Conservation (phyloP, 148 eudicot genomes). For the Tetragonia tetragonoides region DNA sequence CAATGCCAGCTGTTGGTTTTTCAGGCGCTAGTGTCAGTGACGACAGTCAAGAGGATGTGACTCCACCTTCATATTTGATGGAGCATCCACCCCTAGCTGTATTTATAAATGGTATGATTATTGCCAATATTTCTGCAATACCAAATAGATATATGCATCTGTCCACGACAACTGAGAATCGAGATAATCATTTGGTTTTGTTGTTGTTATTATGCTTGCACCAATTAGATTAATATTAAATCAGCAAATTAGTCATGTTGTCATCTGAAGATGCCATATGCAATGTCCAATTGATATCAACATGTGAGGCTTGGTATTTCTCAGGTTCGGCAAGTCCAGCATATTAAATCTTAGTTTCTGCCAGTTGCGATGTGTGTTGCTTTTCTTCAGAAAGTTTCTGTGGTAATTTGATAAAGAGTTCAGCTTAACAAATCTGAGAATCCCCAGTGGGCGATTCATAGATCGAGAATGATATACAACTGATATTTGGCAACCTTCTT, state of each 20-base stretch:
- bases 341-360: neutral
- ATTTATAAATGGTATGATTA: slow-evolving; percentile 75
- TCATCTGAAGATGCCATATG: neutral
- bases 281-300: neutral
- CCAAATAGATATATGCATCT: neutral
- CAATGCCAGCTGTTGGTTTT: slow-evolving; percentile 83
- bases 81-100: slow-evolving; percentile 99
- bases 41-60: slow-evolving; percentile 74
- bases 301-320: neutral
- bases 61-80: slow-evolving; percentile 88
- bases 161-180: neutral
- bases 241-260: neutral
- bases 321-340: neutral
- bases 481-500: neutral
- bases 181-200: neutral
- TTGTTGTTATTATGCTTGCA: neutral
- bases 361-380: neutral
- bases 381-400: neutral
- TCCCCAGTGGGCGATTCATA: neutral
- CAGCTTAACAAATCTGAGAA: neutral
- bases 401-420: neutral
- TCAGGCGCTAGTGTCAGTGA: slow-evolving; percentile 61
- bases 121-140: neutral
- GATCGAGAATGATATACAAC: neutral
- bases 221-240: neutral